Conservation (phyloP, 352 stramenopile species). For the Globisporangium solare region DNA sequence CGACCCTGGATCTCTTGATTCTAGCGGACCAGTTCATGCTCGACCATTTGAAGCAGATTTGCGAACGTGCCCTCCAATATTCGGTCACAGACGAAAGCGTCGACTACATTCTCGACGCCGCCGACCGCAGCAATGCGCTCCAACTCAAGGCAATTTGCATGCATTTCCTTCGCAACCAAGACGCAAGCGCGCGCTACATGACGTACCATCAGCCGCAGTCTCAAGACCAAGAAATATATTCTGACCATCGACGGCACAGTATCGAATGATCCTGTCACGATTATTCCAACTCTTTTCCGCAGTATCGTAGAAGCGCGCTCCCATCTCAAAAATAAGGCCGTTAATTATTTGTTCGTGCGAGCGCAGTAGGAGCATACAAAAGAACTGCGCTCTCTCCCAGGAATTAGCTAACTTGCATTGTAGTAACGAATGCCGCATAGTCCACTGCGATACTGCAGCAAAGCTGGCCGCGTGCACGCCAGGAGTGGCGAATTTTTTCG, state of each 20-base stretch:
- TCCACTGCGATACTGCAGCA: too few relatives aligned
- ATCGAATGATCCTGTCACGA: constrained; percentile 6
- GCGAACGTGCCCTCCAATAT: constrained; percentile 84
- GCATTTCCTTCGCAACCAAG: constrained; percentile 90
- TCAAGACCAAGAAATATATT: constrained; percentile 4
- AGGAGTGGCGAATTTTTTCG: too few relatives aligned
- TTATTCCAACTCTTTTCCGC: too few relatives aligned
- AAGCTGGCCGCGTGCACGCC: too few relatives aligned
- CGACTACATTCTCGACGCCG: constrained; percentile 83
- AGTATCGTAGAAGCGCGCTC: too few relatives aligned
- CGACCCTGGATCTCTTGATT: constrained; percentile 87
- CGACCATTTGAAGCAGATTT: constrained; percentile 95
- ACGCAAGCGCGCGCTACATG: neutral
- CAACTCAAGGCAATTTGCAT: constrained; percentile 90
- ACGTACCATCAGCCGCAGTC: constrained; percentile 10
- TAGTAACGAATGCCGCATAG: too few relatives aligned
- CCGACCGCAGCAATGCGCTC: constrained; percentile 88
- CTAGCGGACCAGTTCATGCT: constrained; percentile 96
- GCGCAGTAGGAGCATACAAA: too few relatives aligned
- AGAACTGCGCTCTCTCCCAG: too few relatives aligned
- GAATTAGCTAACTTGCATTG: too few relatives aligned
- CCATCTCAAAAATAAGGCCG: too few relatives aligned
- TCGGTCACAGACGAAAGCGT: constrained; percentile 81
- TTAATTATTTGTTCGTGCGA: too few relatives aligned
- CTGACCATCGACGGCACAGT: constrained; percentile 13